Percentiles rank a stretch among this genome's conserved stretches.
phyloP scores from a whole-genome alignment of 2,329 filamentous ascomycete species.

The Colletotrichum zoysiae region DNA sequence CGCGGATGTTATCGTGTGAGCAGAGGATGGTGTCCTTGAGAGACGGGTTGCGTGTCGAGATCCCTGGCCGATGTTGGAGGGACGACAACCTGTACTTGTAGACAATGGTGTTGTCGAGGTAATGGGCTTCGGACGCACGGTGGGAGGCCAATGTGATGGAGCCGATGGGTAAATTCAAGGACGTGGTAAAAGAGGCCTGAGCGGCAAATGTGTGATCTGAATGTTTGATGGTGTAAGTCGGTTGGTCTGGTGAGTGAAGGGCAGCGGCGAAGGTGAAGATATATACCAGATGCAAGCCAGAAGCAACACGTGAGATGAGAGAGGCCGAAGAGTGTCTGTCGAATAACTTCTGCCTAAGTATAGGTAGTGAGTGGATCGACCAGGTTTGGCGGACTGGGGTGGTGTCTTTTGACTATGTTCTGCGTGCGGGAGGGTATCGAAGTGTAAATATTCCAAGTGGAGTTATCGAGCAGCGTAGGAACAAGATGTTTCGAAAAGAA shows the following conservation, averaged over 20 bases:
- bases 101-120: slow-evolving; percentile 36
- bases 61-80: slow-evolving; percentile 2
- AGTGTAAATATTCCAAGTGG: slow-evolving; percentile 39
- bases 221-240: slow-evolving; percentile 25
- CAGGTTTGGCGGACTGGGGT: slow-evolving; percentile 11
- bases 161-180: not conserved
- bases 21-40: not conserved
- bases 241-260: slow-evolving; percentile 12
- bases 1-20: slow-evolving; percentile 1
- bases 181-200: not conserved
- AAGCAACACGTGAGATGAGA: not conserved
- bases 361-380: slow-evolving; percentile 16
- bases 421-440: slow-evolving; percentile 14
- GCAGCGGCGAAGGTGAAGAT: slow-evolving; percentile 5
- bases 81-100: slow-evolving; percentile 31
- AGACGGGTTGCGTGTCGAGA: not conserved
- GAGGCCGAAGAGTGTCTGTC: not conserved
- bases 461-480: slow-evolving; percentile 21
- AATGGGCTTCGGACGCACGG: slow-evolving; percentile 29
- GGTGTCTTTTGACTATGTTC: not conserved
- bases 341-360: slow-evolving; percentile 31
- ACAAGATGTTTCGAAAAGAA: slow-evolving; percentile 12
- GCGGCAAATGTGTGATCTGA: slow-evolving; percentile 15
- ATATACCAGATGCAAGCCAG: slow-evolving; percentile 29
- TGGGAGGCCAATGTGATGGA: slow-evolving; percentile 30